Base-by-base conservation (phyloP, 805 yeast genomes). In the Pichia occidentalis region DNA sequence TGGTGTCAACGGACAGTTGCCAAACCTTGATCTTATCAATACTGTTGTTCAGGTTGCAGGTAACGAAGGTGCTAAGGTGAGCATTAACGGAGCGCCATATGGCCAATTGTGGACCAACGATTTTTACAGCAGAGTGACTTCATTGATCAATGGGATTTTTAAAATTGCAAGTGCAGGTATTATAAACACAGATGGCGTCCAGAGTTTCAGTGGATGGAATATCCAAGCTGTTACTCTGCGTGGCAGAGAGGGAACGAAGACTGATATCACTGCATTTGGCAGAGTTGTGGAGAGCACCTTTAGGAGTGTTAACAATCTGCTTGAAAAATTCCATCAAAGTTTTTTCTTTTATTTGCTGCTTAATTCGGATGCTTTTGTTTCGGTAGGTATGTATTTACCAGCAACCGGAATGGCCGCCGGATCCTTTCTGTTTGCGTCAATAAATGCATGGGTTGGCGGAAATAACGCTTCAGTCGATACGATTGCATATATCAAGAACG, bases 301-400 rank as follows among this genome's bases (percentile, higher is more conserved):
- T 54, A 73, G 98, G 44, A 79, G 95, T 0, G 83, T 92, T 25
- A 92, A 92, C 63, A 92, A 92, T 56, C 68, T 92, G 48, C 66
- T 90, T 26, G 99, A 92, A 58, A 94, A 90, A 57, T 90, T 90
- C 61, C 99, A 92, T 60, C 99, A 92, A 61, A 85, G 96, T 1
- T 92, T 87, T 53, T 92, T 92, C 67, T 92, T 88, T 55, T 92
- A 90, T 62, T 68, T 90, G 48, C 57, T 92, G 61, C 60, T 92
- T 34, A 74, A 85, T 0, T 94, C 97, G 18, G 64, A 70, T 40
- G 59, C 71, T 41, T 92, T 92, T 64, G 95, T 92, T 13, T 85
- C 96, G 5, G 88, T 92, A 46, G 97, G 95, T 4, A 85, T 94
- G 14, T 92, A 90, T 56, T 64, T 92, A 36, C 97, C 97, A 1